Evolutionary conservation across 495 filamentous ascomycete species (phyloP).

Genomic region (Annulohypoxylon moriforme): DNA sequence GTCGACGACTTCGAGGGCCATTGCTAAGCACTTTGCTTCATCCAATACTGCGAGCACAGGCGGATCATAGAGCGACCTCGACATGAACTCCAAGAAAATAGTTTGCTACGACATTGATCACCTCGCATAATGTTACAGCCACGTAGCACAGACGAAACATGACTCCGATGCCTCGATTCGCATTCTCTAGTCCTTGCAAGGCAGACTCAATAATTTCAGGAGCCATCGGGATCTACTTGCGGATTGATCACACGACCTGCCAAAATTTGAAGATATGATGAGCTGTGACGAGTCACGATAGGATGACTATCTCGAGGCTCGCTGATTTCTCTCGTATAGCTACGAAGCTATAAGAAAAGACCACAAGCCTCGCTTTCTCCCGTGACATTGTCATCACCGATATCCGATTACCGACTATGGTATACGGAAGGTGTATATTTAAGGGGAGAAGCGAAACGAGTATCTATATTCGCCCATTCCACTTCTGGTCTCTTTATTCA

Average conservation of each 20-base stretch:
- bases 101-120: background rate
- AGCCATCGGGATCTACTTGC: background rate
- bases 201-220: background rate
- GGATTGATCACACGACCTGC: slow-evolving; percentile 1
- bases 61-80: background rate
- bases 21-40: background rate
- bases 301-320: background rate
- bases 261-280: background rate
- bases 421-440: background rate
- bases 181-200: background rate
- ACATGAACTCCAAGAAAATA: background rate
- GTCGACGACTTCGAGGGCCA: background rate
- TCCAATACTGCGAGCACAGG: background rate
- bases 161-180: background rate
- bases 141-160: slow-evolving; percentile 17
- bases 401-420: background rate
- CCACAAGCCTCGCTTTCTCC: background rate
- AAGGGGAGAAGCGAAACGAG: background rate
- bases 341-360: background rate
- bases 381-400: background rate
- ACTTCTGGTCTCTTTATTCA: no score
- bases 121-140: slow-evolving; percentile 28
- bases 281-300: background rate
- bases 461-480: background rate
- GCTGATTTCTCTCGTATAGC: background rate